phyloP scores from a whole-genome alignment of 345 rosid genomes.

The Populus euphratica region DNA sequence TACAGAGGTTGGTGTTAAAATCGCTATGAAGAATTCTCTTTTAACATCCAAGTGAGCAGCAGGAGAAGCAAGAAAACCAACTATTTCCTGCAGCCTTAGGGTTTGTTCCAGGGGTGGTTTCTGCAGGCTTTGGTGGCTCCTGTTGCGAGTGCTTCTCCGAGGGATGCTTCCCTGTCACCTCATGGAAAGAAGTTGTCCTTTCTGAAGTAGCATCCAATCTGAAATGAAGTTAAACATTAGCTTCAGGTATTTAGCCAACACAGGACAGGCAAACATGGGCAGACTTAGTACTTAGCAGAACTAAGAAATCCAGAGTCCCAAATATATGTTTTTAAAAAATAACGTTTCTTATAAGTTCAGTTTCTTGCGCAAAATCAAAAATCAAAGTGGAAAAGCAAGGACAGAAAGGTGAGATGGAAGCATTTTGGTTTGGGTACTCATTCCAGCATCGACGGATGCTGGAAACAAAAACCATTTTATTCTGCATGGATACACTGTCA shows the following conservation, averaged over 20 bases:
- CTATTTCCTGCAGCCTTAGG: constrained; percentile 15
- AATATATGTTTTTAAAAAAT: not conserved
- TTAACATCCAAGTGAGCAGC: constrained; percentile 34
- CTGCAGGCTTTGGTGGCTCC: constrained; percentile 9
- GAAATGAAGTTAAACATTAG: not conserved
- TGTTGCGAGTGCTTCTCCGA: not conserved
- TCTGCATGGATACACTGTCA: not conserved
- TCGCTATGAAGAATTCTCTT: not conserved
- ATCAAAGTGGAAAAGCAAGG: not conserved
- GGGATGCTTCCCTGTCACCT: not conserved
- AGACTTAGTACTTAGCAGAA: not conserved
- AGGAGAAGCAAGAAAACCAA: constrained; percentile 58
- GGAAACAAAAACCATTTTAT: not conserved
- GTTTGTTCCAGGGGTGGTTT: constrained; percentile 6
- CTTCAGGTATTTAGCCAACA: not conserved
- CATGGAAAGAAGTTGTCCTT: constrained; percentile 10
- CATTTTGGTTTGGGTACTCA: not conserved
- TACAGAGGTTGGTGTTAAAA: not conserved
- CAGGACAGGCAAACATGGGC: not conserved
- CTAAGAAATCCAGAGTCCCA: not conserved
- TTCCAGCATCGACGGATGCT: not conserved
- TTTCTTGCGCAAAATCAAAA: not conserved
- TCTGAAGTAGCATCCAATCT: constrained; percentile 39
- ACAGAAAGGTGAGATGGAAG: not conserved
- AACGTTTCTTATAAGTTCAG: not conserved